A percentile compares a stretch with the other conserved stretches of the same genome.
These are phyloP conservation scores for Talaromyces albobiverticillius DNA, from an alignment of 2,329 filamentous ascomycete species.

Conservation along the genomic window DNA sequence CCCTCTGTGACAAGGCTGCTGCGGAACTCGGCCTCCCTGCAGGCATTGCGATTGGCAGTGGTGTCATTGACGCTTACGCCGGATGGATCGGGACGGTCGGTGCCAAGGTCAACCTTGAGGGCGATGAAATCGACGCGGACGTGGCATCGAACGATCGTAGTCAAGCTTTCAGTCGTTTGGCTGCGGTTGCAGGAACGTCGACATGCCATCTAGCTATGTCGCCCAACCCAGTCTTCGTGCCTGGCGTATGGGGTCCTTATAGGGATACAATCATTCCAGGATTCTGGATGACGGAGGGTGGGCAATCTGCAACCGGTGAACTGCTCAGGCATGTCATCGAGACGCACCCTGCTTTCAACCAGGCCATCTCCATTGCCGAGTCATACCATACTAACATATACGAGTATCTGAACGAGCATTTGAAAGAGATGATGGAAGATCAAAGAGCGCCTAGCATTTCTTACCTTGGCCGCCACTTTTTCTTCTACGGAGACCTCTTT, in stretches of 20 bases:
- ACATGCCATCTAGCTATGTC: conserved; percentile 98
- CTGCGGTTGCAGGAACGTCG: conserved; percentile 92
- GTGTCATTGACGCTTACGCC: conserved; percentile 97
- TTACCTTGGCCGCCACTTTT: conserved; percentile 87
- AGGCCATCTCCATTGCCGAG: conserved; percentile 74
- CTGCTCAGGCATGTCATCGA: conserved; percentile 91
- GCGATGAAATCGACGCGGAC: conserved; percentile 64
- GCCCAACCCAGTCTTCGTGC: conserved; percentile 84
- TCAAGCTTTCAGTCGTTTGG: conserved; percentile 88
- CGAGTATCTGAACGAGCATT: conserved; percentile 86
- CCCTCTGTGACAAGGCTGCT: conserved; percentile 78
- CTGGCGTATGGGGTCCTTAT: conserved; percentile 96
- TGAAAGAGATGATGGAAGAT: conserved; percentile 71
- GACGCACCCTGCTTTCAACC: conserved; percentile 85
- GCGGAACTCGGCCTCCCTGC: conserved; percentile 77
- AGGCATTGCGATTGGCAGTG: conserved; percentile 89
- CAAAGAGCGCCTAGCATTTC: conserved; percentile 71
- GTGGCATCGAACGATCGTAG: conserved; percentile 78
- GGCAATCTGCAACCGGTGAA: conserved; percentile 94
- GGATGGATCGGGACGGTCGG: conserved; percentile 99
- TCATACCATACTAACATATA: conserved; percentile 87
- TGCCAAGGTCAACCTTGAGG: conserved; percentile 77
- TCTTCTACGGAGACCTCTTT: conserved; percentile 98
- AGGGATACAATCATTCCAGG: conserved; percentile 86
- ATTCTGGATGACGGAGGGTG: conserved; percentile 96